Evolutionary conservation across 257 asterid genomes (phyloP).

Genomic region (Solanum piurae): DNA sequence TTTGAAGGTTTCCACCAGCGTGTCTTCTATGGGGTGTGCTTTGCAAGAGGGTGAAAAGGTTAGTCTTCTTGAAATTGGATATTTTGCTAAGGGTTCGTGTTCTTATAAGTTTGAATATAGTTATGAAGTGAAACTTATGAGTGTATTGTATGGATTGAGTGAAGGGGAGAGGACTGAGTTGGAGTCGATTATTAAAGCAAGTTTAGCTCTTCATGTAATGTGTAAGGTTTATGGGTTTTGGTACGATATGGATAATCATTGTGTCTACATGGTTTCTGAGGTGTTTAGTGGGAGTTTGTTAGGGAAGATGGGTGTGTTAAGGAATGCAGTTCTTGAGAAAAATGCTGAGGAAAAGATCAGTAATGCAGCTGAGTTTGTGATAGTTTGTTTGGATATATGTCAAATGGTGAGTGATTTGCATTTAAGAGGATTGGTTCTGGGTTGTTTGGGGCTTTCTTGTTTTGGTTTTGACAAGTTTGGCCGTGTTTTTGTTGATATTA

Average conservation of each 20-base stretch:
- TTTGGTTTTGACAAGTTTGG: conserved; percentile 44
- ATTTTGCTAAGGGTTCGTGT: neutral
- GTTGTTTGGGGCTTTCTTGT: conserved; percentile 43
- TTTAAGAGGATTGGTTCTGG: conserved; percentile 46
- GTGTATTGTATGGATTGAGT: conserved; percentile 36
- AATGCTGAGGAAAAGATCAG: conserved; percentile 14
- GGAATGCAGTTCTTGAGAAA: conserved; percentile 6
- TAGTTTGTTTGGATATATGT: conserved; percentile 56
- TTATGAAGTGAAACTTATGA: conserved; percentile 48
- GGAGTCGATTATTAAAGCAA: conserved; percentile 20
- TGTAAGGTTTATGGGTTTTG: conserved; percentile 72
- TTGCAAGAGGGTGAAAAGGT: conserved; percentile 38
- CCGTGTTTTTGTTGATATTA: conserved; percentile 41
- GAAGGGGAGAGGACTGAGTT: conserved; percentile 35
- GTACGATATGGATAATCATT: conserved; percentile 38
- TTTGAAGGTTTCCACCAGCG: neutral
- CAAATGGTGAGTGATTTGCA: conserved; percentile 55
- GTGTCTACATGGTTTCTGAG: conserved; percentile 49
- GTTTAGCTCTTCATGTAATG: conserved; percentile 28
- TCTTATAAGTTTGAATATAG: conserved; percentile 17
- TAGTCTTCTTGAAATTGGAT: conserved; percentile 50
- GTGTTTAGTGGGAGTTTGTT: conserved; percentile 22
- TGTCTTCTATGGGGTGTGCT: conserved; percentile 16
- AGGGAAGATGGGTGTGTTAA: conserved; percentile 4
- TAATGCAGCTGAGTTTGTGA: conserved; percentile 23